Evolutionary conservation across 1,139 yeast species (phyloP).

Genomic region (Debaryomyces singareniensis): DNA sequence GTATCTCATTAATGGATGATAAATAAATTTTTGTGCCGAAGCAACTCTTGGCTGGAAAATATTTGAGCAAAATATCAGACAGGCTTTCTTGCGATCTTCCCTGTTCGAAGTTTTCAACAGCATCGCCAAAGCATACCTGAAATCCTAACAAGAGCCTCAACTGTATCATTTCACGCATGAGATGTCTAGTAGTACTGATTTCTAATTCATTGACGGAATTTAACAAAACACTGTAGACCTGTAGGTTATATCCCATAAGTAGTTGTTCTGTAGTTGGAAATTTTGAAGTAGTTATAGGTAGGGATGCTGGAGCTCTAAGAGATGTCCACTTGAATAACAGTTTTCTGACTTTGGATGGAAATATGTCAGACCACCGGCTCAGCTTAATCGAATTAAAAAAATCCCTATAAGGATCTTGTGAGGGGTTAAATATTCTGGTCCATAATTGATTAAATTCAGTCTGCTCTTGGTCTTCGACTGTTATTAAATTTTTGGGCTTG

Average conservation of each 20-base stretch:
- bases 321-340: constrained; percentile 87
- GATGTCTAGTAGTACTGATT: constrained; percentile 48
- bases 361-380: constrained; percentile 81
- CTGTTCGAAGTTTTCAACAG: constrained; percentile 59
- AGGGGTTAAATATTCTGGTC: constrained; percentile 67
- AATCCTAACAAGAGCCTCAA: constrained; percentile 79
- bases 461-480: neutral
- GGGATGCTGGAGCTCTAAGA: constrained; percentile 84
- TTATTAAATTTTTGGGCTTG: neutral
- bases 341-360: constrained; percentile 62
- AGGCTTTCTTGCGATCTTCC: constrained; percentile 57
- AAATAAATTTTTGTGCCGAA: constrained; percentile 64
- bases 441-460: constrained; percentile 37
- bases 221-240: constrained; percentile 57
- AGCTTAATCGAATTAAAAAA: constrained; percentile 30
- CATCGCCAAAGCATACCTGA: constrained; percentile 75
- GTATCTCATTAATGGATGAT: constrained; percentile 78
- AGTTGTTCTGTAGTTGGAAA: constrained; percentile 71
- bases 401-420: constrained; percentile 48
- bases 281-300: constrained; percentile 73
- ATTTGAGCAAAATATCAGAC: constrained; percentile 36
- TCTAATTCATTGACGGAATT: constrained; percentile 49
- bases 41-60: constrained; percentile 30
- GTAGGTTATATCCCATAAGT: constrained; percentile 54
- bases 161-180: constrained; percentile 84